These are phyloP conservation scores for Microbotryum violaceum DNA, from an alignment of 1,284 basidiomycete genomes.

Conservation along the genomic window DNA sequence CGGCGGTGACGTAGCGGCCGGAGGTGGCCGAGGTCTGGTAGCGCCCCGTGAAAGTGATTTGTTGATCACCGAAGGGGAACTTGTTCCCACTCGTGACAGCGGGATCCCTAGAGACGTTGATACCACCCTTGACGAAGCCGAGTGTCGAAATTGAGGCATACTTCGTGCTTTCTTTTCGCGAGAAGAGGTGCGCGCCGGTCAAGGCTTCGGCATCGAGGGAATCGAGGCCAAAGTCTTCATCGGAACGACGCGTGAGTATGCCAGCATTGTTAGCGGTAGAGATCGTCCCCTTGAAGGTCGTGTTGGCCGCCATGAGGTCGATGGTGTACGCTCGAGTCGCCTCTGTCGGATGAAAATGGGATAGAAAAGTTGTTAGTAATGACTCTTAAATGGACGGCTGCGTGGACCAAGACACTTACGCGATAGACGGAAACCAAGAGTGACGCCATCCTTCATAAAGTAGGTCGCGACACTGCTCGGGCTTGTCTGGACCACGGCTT, in stretches of 20 bases:
- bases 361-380: too few species aligned
- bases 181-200: too few species aligned
- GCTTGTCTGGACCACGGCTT: slow-evolving; percentile 13
- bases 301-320: slow-evolving; percentile 23
- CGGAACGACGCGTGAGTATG: slow-evolving; percentile 1
- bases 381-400: too few species aligned
- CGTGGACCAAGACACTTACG: not conserved
- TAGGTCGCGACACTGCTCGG: not conserved
- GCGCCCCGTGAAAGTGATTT: slow-evolving; percentile 13
- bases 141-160: slow-evolving; percentile 12
- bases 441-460: not conserved
- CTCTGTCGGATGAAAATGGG: not conserved
- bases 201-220: too few species aligned
- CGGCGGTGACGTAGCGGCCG: not conserved
- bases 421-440: slow-evolving; percentile 14
- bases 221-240: too few species aligned
- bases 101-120: slow-evolving; percentile 10
- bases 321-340: slow-evolving; percentile 14
- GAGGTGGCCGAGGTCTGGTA: slow-evolving; percentile 6
- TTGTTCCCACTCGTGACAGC: slow-evolving; percentile 7
- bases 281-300: slow-evolving; percentile 17
- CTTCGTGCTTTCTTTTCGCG: too few species aligned
- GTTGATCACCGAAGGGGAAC: slow-evolving; percentile 9
- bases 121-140: slow-evolving; percentile 10
- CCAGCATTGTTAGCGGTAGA: slow-evolving; percentile 13